Percentiles rank a stretch among this genome's conserved stretches.
Evolutionary conservation across 768 basidiomycete species (phyloP).

Genomic region (Austroboletus festivus): DNA sequence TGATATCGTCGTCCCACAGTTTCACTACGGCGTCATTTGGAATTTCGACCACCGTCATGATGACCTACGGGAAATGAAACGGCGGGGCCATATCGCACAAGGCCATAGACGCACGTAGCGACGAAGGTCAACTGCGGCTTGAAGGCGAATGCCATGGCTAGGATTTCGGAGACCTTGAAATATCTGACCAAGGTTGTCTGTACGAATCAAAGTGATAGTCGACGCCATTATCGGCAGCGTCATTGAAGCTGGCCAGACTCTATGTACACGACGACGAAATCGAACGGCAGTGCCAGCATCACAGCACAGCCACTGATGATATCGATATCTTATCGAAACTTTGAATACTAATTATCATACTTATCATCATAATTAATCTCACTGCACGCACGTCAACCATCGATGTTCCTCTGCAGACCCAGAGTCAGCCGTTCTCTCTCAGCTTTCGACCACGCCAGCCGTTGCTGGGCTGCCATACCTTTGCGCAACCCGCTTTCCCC

Average conservation of each 20-base stretch:
- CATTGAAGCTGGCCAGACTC: slow-evolving; percentile 3
- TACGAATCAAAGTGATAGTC: slow-evolving; percentile 51
- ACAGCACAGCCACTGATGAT: too few species aligned
- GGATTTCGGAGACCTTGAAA: slow-evolving; percentile 66
- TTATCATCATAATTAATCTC: too few species aligned
- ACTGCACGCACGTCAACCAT: too few species aligned
- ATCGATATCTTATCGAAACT: too few species aligned
- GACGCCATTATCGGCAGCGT: slow-evolving; percentile 56
- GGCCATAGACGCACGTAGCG: slow-evolving; percentile 57
- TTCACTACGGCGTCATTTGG: slow-evolving; percentile 77
- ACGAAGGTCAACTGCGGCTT: slow-evolving; percentile 69
- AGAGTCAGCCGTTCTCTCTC: too few species aligned
- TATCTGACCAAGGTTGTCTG: slow-evolving; percentile 62
- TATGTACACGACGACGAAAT: too few species aligned
- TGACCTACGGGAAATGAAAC: slow-evolving; percentile 48
- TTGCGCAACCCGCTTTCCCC: too few species aligned
- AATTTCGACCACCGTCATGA: slow-evolving; percentile 72
- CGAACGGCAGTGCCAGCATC: too few species aligned
- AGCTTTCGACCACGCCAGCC: too few species aligned
- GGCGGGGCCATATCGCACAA: slow-evolving; percentile 5
- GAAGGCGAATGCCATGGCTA: slow-evolving; percentile 58
- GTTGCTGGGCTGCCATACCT: too few species aligned
- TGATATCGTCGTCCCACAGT: slow-evolving; percentile 85
- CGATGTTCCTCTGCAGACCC: too few species aligned
- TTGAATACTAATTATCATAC: too few species aligned